phyloP scores from a whole-genome alignment of 1,139 yeast species.

The Lodderomyces theae region DNA sequence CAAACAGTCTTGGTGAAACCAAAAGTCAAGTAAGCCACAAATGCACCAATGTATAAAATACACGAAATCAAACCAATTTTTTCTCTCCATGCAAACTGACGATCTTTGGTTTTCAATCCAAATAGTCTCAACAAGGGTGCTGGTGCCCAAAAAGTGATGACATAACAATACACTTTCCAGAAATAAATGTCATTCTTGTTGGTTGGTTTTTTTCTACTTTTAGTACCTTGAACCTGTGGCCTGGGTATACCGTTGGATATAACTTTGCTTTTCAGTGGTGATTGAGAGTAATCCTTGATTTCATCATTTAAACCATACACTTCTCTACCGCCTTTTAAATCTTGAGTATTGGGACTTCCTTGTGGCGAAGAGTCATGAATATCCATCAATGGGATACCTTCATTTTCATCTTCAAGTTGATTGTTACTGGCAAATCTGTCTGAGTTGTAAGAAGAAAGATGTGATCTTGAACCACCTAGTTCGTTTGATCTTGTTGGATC shows the following conservation, averaged over 20 bases:
- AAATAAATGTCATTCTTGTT: constrained; percentile 43
- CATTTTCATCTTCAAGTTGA: constrained; percentile 25
- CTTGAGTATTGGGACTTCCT: constrained; percentile 4
- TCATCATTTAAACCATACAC: constrained; percentile 65
- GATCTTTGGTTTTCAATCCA: constrained; percentile 75
- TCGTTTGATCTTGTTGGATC: constrained; percentile 46
- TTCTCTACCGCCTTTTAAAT: constrained; percentile 45
- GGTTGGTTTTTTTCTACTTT: constrained; percentile 12
- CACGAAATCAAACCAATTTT: constrained; percentile 81
- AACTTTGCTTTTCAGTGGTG: constrained; percentile 29
- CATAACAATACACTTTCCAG: constrained; percentile 81
- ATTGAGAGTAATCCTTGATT: constrained; percentile 21
- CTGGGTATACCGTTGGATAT: constrained; percentile 18
- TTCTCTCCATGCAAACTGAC: constrained; percentile 97
- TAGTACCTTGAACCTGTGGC: constrained; percentile 9
- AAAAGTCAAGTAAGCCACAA: constrained; percentile 83
- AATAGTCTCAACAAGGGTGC: constrained; percentile 64
- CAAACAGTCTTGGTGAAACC: constrained; percentile 92
- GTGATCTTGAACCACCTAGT: constrained; percentile 14
- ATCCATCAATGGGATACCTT: constrained; percentile 49
- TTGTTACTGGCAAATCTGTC: background rate
- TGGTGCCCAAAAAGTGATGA: constrained; percentile 91
- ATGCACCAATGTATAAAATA: constrained; percentile 69
- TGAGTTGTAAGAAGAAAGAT: constrained; percentile 8
- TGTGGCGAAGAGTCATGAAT: constrained; percentile 20